These are phyloP conservation scores for Cercospora sp. DNA, from an alignment of 2,329 filamentous ascomycete genomes.

Conservation along the genomic window DNA sequence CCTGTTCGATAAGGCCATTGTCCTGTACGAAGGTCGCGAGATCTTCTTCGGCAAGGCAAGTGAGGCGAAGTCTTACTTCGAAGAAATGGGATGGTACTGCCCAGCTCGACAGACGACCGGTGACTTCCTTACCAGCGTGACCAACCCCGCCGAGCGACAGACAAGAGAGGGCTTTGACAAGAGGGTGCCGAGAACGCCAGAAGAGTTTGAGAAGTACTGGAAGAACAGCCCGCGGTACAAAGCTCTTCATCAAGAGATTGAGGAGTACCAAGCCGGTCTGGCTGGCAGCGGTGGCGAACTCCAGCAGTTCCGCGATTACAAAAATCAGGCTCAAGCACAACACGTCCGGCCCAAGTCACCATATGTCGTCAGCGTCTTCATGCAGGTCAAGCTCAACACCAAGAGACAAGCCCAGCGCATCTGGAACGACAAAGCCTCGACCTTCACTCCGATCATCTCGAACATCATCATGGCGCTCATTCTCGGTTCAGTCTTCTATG, in stretches of 20 bases:
- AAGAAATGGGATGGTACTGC: conserved; percentile 67
- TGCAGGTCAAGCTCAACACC: conserved; percentile 57
- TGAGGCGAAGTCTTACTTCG: conserved; percentile 65
- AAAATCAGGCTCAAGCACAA: conserved; percentile 55
- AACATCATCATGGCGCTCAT: conserved; percentile 61
- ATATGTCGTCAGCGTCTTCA: conserved; percentile 58
- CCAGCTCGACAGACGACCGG: conserved; percentile 66
- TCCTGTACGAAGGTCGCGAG: conserved; percentile 74
- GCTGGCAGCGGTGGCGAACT: conserved; percentile 47
- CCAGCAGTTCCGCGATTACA: conserved; percentile 50
- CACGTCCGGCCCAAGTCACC: conserved; percentile 58
- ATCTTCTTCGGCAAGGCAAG: conserved; percentile 71
- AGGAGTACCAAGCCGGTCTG: conserved; percentile 51
- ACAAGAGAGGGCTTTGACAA: conserved; percentile 60
- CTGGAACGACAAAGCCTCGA: conserved; percentile 55
- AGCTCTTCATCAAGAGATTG: conserved; percentile 52
- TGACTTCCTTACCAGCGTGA: conserved; percentile 70
- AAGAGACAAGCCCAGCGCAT: conserved; percentile 54
- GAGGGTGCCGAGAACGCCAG: conserved; percentile 65
- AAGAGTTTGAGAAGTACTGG: conserved; percentile 64
- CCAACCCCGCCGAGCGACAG: conserved; percentile 62
- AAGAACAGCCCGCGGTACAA: conserved; percentile 50
- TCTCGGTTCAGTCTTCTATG: conserved; percentile 62
- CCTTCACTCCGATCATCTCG: conserved; percentile 49
- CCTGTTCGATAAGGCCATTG: conserved; percentile 71